phyloP scores from a whole-genome alignment of 805 yeast species.

The Hanseniaspora singularis region DNA sequence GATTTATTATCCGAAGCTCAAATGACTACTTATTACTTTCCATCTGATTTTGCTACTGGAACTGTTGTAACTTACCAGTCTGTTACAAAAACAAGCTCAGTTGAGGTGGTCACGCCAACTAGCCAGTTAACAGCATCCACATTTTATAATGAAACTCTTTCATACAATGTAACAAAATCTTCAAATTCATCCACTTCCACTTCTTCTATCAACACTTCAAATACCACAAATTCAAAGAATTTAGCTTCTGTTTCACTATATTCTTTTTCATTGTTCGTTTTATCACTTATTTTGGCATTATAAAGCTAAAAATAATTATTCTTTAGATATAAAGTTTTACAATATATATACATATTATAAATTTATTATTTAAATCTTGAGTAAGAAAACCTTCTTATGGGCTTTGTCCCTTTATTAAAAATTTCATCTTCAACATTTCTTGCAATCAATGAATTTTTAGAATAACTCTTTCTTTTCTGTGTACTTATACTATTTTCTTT shows the following conservation, averaged over 20 bases:
- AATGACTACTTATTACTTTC: conserved; percentile 22
- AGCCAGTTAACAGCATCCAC: background rate
- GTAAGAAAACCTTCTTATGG: background rate
- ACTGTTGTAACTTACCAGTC: background rate
- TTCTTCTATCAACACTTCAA: background rate
- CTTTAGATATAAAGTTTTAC: background rate
- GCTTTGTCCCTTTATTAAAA: background rate
- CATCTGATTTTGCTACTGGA: conserved; percentile 20
- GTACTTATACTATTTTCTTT: no score
- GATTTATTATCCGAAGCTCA: conserved; percentile 21
- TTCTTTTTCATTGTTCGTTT: conserved; percentile 1
- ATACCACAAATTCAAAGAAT: background rate
- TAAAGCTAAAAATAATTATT: background rate
- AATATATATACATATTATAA: background rate
- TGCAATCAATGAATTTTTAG: no score
- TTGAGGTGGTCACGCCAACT: background rate
- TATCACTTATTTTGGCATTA: background rate
- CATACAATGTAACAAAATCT: background rate
- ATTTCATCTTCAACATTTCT: background rate
- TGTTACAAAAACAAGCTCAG: background rate
- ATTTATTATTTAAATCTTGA: no score
- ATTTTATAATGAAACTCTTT: background rate
- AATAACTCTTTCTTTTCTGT: no score
- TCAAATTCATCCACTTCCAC: background rate
- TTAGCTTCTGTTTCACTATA: background rate